Evolutionary conservation across 116 monocot genomes (phyloP), one percentile per base, ranked within the genome.

Genomic region (Zostera marina): DNA sequence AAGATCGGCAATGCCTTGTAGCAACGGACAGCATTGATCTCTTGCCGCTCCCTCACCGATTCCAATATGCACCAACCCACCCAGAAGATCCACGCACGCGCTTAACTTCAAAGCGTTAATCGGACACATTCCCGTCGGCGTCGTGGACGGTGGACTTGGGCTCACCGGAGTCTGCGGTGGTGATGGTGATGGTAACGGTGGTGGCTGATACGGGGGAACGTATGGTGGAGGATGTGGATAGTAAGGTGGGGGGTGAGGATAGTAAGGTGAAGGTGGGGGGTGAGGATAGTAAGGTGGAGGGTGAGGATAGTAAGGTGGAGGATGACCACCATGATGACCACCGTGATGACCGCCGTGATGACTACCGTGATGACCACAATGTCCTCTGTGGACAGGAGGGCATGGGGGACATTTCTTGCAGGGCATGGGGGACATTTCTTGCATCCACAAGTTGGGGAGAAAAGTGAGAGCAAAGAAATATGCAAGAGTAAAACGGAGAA

Each of bases 11-110:
- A 90, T 73, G 9, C 90, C 84, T 15, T 56, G 12, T 11, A 90
- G 65, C 62, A 90, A 9, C 11, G 90, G 90, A 74, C 90, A 90
- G 72, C 90, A 90, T 43, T 66, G 9, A 53, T 79, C 69, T 13
- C 21, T 25, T 7, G 54, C 74, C 20, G 57, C 66, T 4, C 72
- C 71, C 32, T 71, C 70, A 7, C 90, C 84, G 46, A 78, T 21
- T 6, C 62, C 69, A 25, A 54, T 3, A n/a, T 65, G 65, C 55
- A 65, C 65, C 21, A 54, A 45, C 11, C 53, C 65, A 11, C 65
- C 53, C 9, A 65, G 56, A 24, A 65, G 1, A 55, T 65, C 65
- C 3, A 56, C 65, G 55, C 65, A 65, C 15, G 65, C 65, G 54
- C 22, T 22, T 12, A 56, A 11, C 65, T 25, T 54, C n/a, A 65